These are phyloP conservation scores for Saururus chinensis DNA, from an alignment of 164 flowering plant species.

Conservation along the genomic window DNA sequence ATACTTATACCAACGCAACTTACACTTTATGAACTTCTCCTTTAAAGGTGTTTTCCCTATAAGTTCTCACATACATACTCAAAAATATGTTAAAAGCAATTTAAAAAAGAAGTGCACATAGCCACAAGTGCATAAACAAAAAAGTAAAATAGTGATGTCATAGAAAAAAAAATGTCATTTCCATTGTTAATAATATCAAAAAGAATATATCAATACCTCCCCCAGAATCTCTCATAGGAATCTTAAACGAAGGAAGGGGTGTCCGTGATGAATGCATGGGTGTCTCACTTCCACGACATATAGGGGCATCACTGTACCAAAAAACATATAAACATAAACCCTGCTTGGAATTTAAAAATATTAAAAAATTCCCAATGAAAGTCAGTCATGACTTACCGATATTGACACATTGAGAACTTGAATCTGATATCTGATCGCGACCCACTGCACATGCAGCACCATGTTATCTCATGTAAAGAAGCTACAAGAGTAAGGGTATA, in stretches of 20 bases:
- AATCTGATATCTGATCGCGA: conserved; percentile 58
- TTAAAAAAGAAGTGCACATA: background rate
- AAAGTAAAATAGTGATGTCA: background rate
- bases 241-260: conserved; percentile 82
- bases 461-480: background rate
- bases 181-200: background rate
- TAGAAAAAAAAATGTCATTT: background rate
- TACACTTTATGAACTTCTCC: too few species aligned
- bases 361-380: background rate
- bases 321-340: background rate
- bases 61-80: too few species aligned
- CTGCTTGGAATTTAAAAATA: background rate
- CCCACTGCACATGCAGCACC: conserved; percentile 40
- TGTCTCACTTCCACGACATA: conserved; percentile 85
- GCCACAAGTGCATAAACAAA: background rate
- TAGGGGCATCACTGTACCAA: conserved; percentile 38
- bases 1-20: too few species aligned
- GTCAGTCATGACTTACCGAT: conserved; percentile 48
- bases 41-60: too few species aligned
- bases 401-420: conserved; percentile 49
- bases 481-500: background rate
- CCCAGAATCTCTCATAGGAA: conserved; percentile 93
- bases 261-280: conserved; percentile 97
- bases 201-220: conserved; percentile 17
- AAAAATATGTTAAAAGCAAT: background rate